Percentiles rank a stretch among this genome's conserved stretches.
Conservation (phyloP, 2,329 filamentous ascomycete species). For the Trichoderma gracile region DNA sequence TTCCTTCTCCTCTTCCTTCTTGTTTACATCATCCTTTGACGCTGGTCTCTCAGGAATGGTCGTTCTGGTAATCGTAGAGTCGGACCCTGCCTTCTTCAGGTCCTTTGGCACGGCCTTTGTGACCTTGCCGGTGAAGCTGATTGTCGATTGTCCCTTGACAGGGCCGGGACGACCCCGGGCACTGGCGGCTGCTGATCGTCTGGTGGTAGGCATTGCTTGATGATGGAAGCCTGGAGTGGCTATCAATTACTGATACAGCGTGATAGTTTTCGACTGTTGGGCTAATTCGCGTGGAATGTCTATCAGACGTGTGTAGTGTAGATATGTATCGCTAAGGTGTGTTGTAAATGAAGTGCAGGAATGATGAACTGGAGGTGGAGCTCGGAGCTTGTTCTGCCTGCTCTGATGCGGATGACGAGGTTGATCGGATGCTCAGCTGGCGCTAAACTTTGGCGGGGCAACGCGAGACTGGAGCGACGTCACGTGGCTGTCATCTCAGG, state of each 20-base stretch:
- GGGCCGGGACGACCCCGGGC: constrained; percentile 40
- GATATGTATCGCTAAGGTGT: not conserved
- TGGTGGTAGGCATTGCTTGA: constrained; percentile 50
- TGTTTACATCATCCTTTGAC: constrained; percentile 24
- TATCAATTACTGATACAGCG: not conserved
- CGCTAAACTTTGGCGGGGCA: constrained; percentile 52
- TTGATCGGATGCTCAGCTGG: not conserved
- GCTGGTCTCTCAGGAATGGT: constrained; percentile 34
- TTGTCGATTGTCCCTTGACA: constrained; percentile 54
- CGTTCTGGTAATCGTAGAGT: constrained; percentile 39
- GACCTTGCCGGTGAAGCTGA: constrained; percentile 59
- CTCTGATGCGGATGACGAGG: not conserved
- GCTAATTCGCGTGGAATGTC: no score
- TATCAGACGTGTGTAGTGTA: not conserved
- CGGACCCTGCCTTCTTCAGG: constrained; percentile 46
- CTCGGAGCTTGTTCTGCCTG: constrained; percentile 3
- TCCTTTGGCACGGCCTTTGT: constrained; percentile 55
- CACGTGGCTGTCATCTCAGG: constrained; percentile 44
- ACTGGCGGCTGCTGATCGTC: constrained; percentile 49
- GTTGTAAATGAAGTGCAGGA: constrained; percentile 3
- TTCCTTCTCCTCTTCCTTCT: constrained; percentile 23
- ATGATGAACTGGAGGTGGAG: constrained; percentile 8
- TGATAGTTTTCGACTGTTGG: not conserved
- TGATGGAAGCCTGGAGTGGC: not conserved
- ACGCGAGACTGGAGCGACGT: constrained; percentile 51